These are phyloP conservation scores for Sanghuangporus baumii DNA, from an alignment of 1,284 basidiomycete genomes.

Conservation along the genomic window DNA sequence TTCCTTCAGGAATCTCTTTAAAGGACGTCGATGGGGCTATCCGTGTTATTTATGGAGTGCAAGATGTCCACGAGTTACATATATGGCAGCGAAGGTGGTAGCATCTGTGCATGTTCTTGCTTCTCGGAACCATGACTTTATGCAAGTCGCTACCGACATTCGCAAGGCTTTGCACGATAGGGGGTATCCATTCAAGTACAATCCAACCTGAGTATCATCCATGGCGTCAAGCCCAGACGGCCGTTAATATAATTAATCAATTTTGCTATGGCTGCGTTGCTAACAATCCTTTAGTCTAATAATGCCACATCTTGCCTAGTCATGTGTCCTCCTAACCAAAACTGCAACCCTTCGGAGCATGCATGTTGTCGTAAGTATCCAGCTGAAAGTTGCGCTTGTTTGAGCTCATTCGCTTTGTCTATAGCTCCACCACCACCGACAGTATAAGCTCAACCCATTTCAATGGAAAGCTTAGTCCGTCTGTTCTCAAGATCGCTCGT, in stretches of 20 bases:
- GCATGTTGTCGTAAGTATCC: conserved; percentile 71
- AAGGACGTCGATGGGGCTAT: conserved; percentile 86
- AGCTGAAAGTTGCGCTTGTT: neutral
- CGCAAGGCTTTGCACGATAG: conserved; percentile 80
- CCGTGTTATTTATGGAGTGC: conserved; percentile 77
- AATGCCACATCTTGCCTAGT: conserved; percentile 34
- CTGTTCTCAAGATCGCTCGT: neutral
- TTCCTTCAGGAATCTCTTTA: conserved; percentile 85
- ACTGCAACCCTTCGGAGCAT: conserved; percentile 64
- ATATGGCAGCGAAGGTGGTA: conserved; percentile 95
- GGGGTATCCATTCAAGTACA: conserved; percentile 89
- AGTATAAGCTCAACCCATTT: conserved; percentile 30
- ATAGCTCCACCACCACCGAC: conserved; percentile 44
- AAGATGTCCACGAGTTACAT: conserved; percentile 93
- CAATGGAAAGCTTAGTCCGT: neutral
- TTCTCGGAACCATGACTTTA: conserved; percentile 78
- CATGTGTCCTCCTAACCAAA: conserved; percentile 48
- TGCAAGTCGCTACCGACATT: conserved; percentile 84
- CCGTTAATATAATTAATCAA: too few species aligned
- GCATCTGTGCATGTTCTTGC: conserved; percentile 95
- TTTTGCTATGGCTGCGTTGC: too few species aligned
- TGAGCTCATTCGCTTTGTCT: conserved; percentile 5
- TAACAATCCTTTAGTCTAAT: conserved; percentile 15
- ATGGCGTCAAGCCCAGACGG: conserved; percentile 29
- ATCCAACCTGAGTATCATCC: conserved; percentile 79